Evolutionary conservation across 768 basidiomycete species (phyloP), one percentile per base, ranked within the genome.

Genomic region (Suillus tomentosus): DNA sequence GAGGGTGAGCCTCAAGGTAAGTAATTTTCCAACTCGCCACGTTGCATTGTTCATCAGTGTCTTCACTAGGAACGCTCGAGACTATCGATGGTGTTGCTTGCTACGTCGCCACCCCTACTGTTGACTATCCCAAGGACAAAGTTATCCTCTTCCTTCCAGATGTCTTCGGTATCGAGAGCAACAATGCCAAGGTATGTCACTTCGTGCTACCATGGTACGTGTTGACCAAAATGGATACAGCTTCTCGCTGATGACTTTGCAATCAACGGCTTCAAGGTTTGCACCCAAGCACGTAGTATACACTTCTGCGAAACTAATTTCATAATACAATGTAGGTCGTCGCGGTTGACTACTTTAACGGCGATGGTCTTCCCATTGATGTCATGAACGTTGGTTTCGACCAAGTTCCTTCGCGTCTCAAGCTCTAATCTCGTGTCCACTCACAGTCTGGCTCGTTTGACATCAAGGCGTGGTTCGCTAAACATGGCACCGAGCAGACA

Each of bases 101-200:
- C 66, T 89, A 89, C 65, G 78, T 87, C 59, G 82, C 83, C 1
- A 85, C 82, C 1, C 88, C 88, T 14, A 71, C 78, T 0, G 67
- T 68, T 3, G 81, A 82, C 45, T 86, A 84, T 64, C 74, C 81
- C 61, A 83, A 85, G 73, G 79, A 83, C 67, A 88, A 87, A 71
- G 84, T 80, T 34, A 61, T 89, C 56, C 79, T 89, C 34, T 84
- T 78, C 76, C 71, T 88, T 31, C 62, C 84, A 3, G 88, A 87
- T 66, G 75, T 80, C 54, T 86, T 84, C 63, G 87, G 86, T 9
- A 69, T 80, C 31, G 75, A 81, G 27, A 73, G 86, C 11, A 48
- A 72, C 71, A 87, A 88, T 67, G 60, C 73, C 43, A 71, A 78
- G 72, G 85, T 84, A 48, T 5, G 79, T 57, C 34, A 6, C 5